Conservation (phyloP, 1,284 basidiomycete species). For the Somion occarium region DNA sequence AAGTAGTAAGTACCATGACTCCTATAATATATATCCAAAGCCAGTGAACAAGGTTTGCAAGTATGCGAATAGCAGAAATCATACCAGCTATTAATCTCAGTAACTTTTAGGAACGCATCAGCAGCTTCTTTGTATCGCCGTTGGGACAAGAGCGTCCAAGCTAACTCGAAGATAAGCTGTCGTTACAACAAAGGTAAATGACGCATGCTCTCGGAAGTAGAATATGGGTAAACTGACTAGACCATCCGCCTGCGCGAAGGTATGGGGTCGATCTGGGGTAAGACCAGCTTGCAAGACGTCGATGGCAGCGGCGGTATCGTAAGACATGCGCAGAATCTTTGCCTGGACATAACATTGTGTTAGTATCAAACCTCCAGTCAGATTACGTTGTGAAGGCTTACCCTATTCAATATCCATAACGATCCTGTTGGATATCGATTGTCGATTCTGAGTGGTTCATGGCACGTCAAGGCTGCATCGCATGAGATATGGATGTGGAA, state of each 20-base stretch:
- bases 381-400: constrained; percentile 23
- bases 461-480: neutral
- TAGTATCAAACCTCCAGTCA: neutral
- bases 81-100: constrained; percentile 65
- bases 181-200: neutral
- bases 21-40: constrained; percentile 39
- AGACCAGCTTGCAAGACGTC: constrained; percentile 56
- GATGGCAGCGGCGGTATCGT: constrained; percentile 60
- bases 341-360: constrained; percentile 38
- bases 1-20: constrained; percentile 75
- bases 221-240: constrained; percentile 38
- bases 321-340: constrained; percentile 69
- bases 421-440: constrained; percentile 61
- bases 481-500: neutral
- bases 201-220: neutral
- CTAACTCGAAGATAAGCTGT: constrained; percentile 71
- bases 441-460: constrained; percentile 35
- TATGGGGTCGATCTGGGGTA: constrained; percentile 40
- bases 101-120: constrained; percentile 58
- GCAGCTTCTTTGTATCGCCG: constrained; percentile 63
- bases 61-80: constrained; percentile 13
- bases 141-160: constrained; percentile 68
- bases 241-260: constrained; percentile 69
- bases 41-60: neutral
- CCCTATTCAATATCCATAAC: constrained; percentile 72